Evolutionary conservation across 2,329 filamentous ascomycete genomes (phyloP).

Genomic region (Rasamsonia emersonii): DNA sequence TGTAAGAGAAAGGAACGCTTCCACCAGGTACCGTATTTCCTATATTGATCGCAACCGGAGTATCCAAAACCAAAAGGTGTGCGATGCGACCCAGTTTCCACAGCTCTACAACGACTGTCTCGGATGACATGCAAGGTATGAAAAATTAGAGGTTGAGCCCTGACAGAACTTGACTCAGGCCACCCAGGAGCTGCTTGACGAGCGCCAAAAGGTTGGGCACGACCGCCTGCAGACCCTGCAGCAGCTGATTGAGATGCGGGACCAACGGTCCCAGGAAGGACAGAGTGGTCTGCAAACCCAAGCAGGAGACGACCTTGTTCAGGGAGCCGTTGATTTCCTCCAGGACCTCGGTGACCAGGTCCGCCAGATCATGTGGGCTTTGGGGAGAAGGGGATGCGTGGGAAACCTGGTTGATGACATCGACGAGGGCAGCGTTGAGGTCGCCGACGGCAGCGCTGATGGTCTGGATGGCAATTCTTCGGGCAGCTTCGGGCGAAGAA

Average conservation of each 20-base stretch:
- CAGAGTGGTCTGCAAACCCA: conserved; percentile 8
- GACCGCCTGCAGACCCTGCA: conserved; percentile 6
- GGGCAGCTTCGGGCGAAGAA: background rate
- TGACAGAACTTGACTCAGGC: conserved; percentile 7
- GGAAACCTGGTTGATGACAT: conserved; percentile 3
- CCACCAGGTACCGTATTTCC: no score
- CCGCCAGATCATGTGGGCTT: background rate
- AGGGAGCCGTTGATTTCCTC: conserved; percentile 8
- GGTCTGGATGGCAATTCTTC: background rate
- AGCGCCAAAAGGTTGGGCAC: conserved; percentile 8
- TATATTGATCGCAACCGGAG: no score
- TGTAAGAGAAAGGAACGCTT: no score
- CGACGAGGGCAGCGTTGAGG: conserved; percentile 6
- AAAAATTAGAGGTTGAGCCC: conserved; percentile 8
- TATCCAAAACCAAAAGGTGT: no score
- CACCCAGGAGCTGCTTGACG: conserved; percentile 7
- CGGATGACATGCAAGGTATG: no score
- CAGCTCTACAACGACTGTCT: no score
- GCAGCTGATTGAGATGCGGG: conserved; percentile 4
- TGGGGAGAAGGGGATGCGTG: conserved; percentile 1
- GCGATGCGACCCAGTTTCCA: no score
- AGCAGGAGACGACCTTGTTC: conserved; percentile 6
- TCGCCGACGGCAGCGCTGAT: conserved; percentile 6
- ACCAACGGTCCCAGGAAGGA: conserved; percentile 9
- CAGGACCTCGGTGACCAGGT: conserved; percentile 2